Conservation (phyloP, 202 grass and related monocot species). For the Schoenoplectus tabernaemontani region DNA sequence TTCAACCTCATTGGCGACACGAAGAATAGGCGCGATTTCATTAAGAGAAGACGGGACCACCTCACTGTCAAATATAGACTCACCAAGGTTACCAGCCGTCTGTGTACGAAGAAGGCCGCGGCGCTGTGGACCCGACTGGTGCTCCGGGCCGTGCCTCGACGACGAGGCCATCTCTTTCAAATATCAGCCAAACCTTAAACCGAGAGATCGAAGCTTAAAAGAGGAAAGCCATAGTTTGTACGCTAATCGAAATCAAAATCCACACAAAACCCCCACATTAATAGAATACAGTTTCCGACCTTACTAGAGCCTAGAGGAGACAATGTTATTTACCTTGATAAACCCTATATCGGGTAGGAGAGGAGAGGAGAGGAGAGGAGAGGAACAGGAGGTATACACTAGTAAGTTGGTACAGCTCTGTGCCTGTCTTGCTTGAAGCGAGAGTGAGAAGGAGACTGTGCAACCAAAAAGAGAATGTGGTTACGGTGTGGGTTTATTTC, state of each 20-base stretch:
- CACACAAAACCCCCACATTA: too few species aligned
- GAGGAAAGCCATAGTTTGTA: too few species aligned
- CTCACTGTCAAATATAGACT: slow-evolving; percentile 84
- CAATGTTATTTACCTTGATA: too few species aligned
- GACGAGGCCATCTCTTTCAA: slow-evolving; percentile 21
- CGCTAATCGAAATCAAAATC: too few species aligned
- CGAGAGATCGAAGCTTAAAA: not conserved
- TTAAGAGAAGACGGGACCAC: slow-evolving; percentile 81
- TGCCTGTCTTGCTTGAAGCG: slow-evolving; percentile 20
- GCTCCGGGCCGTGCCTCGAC: slow-evolving; percentile 27
- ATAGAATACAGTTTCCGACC: not conserved
- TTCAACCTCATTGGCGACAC: slow-evolving; percentile 95
- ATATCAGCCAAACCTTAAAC: not conserved
- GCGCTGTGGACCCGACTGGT: slow-evolving; percentile 16
- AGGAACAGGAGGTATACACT: too few species aligned
- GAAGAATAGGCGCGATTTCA: slow-evolving; percentile 85
- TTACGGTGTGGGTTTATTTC: slow-evolving; percentile 5
- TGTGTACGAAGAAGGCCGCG: slow-evolving; percentile 61
- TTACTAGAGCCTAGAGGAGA: too few species aligned
- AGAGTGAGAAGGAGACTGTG: slow-evolving; percentile 1
- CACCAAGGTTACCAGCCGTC: slow-evolving; percentile 72
- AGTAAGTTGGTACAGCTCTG: slow-evolving; percentile 10
- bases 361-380: not conserved
- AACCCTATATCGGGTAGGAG: slow-evolving; percentile 30
- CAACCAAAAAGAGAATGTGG: slow-evolving; percentile 15